Conservation (phyloP, 345 rosid genomes). For the Barbarea vulgaris region DNA sequence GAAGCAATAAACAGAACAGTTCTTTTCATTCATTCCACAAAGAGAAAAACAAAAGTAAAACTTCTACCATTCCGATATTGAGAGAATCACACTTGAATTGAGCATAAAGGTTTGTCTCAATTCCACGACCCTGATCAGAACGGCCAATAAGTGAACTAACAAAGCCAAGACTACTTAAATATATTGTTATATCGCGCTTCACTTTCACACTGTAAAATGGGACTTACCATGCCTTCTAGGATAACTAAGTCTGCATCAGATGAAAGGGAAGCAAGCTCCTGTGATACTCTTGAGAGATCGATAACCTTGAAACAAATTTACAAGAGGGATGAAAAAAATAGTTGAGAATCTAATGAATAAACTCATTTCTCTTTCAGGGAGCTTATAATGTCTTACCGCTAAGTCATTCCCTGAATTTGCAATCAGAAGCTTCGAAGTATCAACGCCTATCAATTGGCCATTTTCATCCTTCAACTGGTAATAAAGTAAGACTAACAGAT, state of each 20-base stretch:
- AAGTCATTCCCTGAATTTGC: constrained; percentile 97
- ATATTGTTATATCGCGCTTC: neutral
- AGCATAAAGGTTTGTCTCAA: constrained; percentile 96
- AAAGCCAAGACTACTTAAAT: constrained; percentile 4
- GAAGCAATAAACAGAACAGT: neutral
- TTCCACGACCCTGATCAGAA: constrained; percentile 86
- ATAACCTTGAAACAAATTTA: constrained; percentile 65
- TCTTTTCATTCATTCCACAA: neutral
- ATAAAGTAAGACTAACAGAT: constrained; percentile 28
- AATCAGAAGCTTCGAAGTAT: constrained; percentile 74
- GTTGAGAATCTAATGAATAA: neutral
- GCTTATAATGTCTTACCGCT: constrained; percentile 61
- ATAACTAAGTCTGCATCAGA: constrained; percentile 90
- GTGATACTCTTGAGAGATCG: constrained; percentile 87
- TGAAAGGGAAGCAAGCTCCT: constrained; percentile 75
- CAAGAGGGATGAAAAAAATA: neutral
- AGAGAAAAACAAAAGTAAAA: neutral
- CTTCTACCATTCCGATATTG: constrained; percentile 85
- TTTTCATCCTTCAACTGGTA: constrained; percentile 84
- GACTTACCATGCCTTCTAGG: constrained; percentile 96
- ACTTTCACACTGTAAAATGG: neutral
- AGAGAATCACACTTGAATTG: constrained; percentile 95
- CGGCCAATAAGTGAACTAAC: neutral
- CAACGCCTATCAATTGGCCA: constrained; percentile 74
- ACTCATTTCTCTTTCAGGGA: neutral